Evolutionary conservation across 2,329 filamentous ascomycete genomes (phyloP), one percentile per base, ranked within the genome.

Genomic region (Chalara sp.): DNA sequence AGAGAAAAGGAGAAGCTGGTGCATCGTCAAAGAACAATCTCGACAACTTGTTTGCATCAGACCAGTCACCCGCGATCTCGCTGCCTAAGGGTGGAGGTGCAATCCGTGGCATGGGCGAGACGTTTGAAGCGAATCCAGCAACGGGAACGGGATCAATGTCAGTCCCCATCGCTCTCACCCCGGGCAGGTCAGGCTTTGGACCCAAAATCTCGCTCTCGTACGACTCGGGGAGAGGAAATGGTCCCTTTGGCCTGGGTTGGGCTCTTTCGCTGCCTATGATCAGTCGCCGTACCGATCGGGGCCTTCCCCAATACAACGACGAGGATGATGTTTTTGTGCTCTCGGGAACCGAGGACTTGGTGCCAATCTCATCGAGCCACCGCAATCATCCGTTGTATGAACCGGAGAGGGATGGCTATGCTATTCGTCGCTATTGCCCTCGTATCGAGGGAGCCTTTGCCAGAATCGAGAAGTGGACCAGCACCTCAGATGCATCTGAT

Each of bases 71-170:
- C 10, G 32, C 47, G 35, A n/a, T 49, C 28, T 49, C 47, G 5
- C 42, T 49, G 28, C 47, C 47, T 7, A 44, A 44, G n/a, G 41
- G 47, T 5, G 47, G 47, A 8, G 47, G 47, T 5, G 47, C 47
- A 4, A 49, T 49, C n/a, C 40, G 30, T 5, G 47, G 40, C 4
- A 49, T 44, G 5, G 40, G 40, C 5, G 47, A 49, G 32, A 49
- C 44, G n/a, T 28, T 44, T n/a, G 6, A 32, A 4, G 41, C 37
- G 11, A 45, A 44, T 33, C 5, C 4, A 13, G 31, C 12, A 6
- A 49, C 47, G 5, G 47, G 47, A 3, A 40, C 40, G 4, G 42
- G 4, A 28, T 4, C 10, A 8, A 37, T 37, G 6, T 29, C 5
- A 12, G 30, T 49, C 13, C 47, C 47, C 12, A 5, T 49, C 5